These are phyloP conservation scores for Rosa lucieae DNA, from an alignment of 306 rosid genomes.

Conservation along the genomic window DNA sequence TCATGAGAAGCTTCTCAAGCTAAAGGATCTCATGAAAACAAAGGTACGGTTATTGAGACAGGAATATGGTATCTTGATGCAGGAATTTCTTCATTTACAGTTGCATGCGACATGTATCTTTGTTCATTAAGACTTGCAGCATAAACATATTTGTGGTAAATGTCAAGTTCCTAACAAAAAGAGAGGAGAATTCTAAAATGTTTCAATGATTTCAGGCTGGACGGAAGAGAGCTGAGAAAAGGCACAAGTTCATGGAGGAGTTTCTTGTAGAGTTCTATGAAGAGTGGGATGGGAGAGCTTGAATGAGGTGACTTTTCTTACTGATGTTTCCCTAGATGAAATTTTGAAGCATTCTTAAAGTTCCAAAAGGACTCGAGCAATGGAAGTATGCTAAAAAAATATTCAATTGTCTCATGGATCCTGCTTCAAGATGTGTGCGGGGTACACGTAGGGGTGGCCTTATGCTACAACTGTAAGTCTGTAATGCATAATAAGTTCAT, in stretches of 20 bases:
- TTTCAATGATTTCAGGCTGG: slow-evolving; percentile 65
- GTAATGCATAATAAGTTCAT: not conserved
- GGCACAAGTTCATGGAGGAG: slow-evolving; percentile 90
- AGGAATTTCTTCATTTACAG: not conserved
- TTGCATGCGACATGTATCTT: slow-evolving; percentile 5
- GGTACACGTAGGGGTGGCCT: not conserved
- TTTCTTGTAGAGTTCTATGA: slow-evolving; percentile 73
- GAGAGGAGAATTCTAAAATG: not conserved
- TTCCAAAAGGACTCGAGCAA: not conserved
- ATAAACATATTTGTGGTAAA: not conserved
- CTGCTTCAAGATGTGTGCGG: not conserved
- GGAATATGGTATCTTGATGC: not conserved
- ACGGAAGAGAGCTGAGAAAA: slow-evolving; percentile 76
- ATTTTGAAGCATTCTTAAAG: not conserved
- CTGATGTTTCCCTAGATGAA: not conserved
- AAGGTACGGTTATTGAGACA: slow-evolving; percentile 40
- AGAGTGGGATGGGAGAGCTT: slow-evolving; percentile 74
- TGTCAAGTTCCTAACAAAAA: not conserved
- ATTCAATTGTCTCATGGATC: not conserved
- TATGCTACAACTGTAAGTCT: not conserved
- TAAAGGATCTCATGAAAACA: slow-evolving; percentile 91
- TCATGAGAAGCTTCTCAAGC: slow-evolving; percentile 91
- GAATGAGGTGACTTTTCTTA: slow-evolving; percentile 15
- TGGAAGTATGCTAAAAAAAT: not conserved
- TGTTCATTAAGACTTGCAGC: not conserved